Evolutionary conservation across 1,284 basidiomycete species (phyloP).

Genomic region (Pseudozyma pruni): DNA sequence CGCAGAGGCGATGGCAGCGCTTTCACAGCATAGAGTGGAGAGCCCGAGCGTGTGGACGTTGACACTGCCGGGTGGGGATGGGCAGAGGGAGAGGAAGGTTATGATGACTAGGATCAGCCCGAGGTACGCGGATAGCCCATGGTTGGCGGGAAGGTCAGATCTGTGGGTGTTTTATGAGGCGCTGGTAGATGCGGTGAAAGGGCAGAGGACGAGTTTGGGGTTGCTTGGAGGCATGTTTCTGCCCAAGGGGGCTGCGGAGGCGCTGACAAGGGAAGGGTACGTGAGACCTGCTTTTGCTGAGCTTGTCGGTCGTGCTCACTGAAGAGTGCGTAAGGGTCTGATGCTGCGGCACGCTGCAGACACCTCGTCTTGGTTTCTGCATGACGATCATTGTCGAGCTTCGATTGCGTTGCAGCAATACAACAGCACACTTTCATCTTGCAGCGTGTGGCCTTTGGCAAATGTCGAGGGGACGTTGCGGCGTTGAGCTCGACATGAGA

Average conservation of each 20-base stretch:
- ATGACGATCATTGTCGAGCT: no score
- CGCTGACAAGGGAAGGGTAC: neutral
- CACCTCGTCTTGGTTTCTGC: no score
- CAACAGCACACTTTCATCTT: no score
- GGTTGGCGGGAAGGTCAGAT: neutral
- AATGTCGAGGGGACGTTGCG: no score
- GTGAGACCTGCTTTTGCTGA: neutral
- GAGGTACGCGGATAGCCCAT: neutral
- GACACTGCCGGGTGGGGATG: neutral
- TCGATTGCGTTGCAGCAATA: no score
- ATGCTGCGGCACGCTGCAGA: no score
- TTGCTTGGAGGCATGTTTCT: conserved; percentile 14
- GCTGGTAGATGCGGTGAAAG: rapidly evolving
- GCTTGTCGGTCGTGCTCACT: no score
- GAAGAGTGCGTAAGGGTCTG: no score
- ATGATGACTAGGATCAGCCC: neutral
- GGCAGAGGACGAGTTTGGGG: neutral
- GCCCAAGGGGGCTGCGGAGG: neutral
- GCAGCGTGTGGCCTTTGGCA: no score
- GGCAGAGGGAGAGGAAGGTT: neutral
- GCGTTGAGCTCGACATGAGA: no score
- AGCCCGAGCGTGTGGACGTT: neutral
- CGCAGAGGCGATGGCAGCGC: neutral
- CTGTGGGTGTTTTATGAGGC: conserved; percentile 9
- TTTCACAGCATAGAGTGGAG: neutral